These are phyloP conservation scores for Aphanoascus verrucosus DNA, from an alignment of 2,329 filamentous ascomycete species.

Conservation along the genomic window DNA sequence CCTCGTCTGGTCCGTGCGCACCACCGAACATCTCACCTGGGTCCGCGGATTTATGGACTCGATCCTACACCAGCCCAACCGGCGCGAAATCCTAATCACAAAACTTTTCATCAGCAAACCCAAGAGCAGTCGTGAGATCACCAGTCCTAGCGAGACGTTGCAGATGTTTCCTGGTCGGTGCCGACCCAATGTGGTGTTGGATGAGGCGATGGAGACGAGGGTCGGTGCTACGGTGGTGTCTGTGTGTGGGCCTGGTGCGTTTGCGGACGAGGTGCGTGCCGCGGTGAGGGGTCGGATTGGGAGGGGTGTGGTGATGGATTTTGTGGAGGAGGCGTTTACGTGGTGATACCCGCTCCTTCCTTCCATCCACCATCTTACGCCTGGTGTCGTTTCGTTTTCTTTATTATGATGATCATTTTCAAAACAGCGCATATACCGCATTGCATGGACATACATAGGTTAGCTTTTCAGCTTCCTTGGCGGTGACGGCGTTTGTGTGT, in stretches of 20 bases:
- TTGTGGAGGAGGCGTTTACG: slow-evolving; percentile 56
- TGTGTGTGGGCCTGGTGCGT: slow-evolving; percentile 53
- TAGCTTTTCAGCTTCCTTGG: neutral
- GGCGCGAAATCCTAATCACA: slow-evolving; percentile 49
- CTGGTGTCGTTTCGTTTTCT: neutral
- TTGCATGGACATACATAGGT: slow-evolving; percentile 3
- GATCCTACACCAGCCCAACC: slow-evolving; percentile 49
- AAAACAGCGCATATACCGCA: neutral
- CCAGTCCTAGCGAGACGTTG: slow-evolving; percentile 46
- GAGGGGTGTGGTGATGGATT: slow-evolving; percentile 46
- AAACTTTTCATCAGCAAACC: slow-evolving; percentile 55
- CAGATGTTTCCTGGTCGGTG: slow-evolving; percentile 53
- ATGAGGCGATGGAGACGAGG: slow-evolving; percentile 45
- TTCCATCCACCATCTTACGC: neutral
- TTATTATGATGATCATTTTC: neutral
- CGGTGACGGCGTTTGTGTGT: neutral
- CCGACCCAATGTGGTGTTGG: slow-evolving; percentile 45
- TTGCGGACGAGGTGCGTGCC: slow-evolving; percentile 50
- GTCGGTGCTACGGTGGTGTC: slow-evolving; percentile 51
- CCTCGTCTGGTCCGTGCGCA: slow-evolving; percentile 53
- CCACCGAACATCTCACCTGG: slow-evolving; percentile 52
- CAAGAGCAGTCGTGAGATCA: slow-evolving; percentile 43
- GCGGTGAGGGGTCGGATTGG: slow-evolving; percentile 44
- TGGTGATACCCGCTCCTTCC: slow-evolving; percentile 34
- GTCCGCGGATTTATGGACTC: slow-evolving; percentile 56